A percentile compares a stretch with the other conserved stretches of the same genome.
Conservation (phyloP, 2,329 filamentous ascomycete genomes). For the Fusarium brachygibbosum region DNA sequence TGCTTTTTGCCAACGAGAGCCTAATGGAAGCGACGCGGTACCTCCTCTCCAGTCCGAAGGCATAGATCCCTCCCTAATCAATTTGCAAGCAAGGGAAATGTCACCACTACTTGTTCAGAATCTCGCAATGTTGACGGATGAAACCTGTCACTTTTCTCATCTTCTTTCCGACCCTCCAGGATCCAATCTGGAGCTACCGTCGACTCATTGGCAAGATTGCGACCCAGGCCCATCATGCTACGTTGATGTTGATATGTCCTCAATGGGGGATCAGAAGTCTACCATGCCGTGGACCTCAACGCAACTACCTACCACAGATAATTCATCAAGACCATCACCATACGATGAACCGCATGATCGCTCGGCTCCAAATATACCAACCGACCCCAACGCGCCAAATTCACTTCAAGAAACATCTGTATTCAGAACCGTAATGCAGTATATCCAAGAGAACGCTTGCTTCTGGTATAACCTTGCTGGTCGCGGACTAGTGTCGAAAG, state of each 20-base stretch:
- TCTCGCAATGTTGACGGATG: too few species aligned
- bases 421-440: neutral
- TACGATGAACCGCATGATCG: rapidly evolving
- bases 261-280: neutral
- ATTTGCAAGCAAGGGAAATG: neutral
- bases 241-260: neutral
- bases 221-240: too few species aligned
- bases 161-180: neutral
- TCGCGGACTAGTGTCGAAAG: neutral
- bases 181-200: too few species aligned
- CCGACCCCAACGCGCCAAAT: rapidly evolving
- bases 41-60: neutral
- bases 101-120: neutral
- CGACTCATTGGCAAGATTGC: neutral
- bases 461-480: constrained; percentile 15
- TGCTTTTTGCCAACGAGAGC: too few species aligned
- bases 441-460: neutral
- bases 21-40: too few species aligned
- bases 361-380: rapidly evolving
- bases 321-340: neutral
- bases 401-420: neutral
- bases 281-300: rapidly evolving
- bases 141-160: neutral
- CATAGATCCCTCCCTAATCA: neutral
- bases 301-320: neutral